Base-by-base conservation (phyloP, 495 filamentous ascomycete genomes). In the Penicillium nucicola region DNA sequence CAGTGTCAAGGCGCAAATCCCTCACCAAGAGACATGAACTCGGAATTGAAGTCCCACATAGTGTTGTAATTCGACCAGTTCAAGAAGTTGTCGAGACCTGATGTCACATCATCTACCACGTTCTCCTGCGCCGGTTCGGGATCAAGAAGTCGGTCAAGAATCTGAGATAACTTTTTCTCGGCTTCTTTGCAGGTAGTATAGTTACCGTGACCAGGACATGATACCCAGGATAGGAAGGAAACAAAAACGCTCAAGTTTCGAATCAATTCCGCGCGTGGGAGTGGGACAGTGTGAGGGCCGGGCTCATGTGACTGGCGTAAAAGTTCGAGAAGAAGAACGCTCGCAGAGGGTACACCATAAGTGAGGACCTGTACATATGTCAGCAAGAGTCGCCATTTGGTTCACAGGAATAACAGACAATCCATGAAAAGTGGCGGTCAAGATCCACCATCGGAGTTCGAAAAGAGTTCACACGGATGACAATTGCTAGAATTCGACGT, bases 201-300 rank as follows among this genome's bases (percentile, higher is more conserved):
- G 45, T 82, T 81, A 5, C 80, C 76, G 20, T 78, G 77, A 0
- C 67, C 74, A 1, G 80, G 81, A 4, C 70, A 64, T 19, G 67
- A 58, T 1, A 86, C 71, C 70, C 79, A 79, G 6, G 77, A 77
- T 4, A 86, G 64, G 30, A 75, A 76, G 0, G 79, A 82, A 14
- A 84, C 71, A 37, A 87, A 81, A 12, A 84, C 75, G 47, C 81
- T 84, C 6, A 86, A 69, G 45, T 84, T 82, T 36, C 84, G 84
- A 30, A 85, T 81, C 9, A 80, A 70, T 53, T 83, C 78, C 1
- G 84, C 81, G 13, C 82, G 76, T 0, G 82, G 81, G 4, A 80
- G 62, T 45, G 69, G 47, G 25, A 70, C 50, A 19, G 55, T 40
- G 41, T 67, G 55, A 36, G 70, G 57, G 4, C 64, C 56, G 0